Evolutionary conservation across 2,329 filamentous ascomycete genomes (phyloP).

Genomic region (Pleoardoris graminearum): DNA sequence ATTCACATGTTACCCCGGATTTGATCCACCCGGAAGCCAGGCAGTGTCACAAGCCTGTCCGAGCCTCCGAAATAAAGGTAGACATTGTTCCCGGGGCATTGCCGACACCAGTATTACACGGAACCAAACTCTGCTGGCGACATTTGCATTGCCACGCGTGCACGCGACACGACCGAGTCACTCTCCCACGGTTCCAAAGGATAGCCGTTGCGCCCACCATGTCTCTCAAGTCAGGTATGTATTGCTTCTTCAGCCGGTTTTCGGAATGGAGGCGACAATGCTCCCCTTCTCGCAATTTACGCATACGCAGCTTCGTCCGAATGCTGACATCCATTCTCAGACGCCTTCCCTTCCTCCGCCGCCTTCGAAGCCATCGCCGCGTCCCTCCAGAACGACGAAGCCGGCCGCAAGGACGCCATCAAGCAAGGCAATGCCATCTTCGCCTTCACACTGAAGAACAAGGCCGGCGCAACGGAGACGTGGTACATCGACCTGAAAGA

Average conservation of each 20-base stretch:
- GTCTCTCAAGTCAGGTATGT: constrained; percentile 40
- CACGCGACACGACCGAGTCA: background rate
- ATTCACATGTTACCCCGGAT: constrained; percentile 27
- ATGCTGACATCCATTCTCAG: constrained; percentile 16
- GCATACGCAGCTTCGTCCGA: background rate
- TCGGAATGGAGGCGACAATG: too few species aligned
- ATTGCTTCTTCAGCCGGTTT: background rate
- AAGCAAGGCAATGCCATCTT: constrained; percentile 87
- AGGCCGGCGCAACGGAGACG: constrained; percentile 73
- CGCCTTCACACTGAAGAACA: constrained; percentile 91
- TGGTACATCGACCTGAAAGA: constrained; percentile 98
- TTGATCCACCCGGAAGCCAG: constrained; percentile 8
- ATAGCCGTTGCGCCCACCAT: constrained; percentile 20
- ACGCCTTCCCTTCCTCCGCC: constrained; percentile 81
- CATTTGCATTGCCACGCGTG: background rate
- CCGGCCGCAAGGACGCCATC: constrained; percentile 82
- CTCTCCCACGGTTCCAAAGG: background rate
- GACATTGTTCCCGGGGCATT: background rate
- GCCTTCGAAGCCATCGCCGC: constrained; percentile 88
- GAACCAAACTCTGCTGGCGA: background rate
- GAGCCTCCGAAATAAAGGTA: constrained; percentile 14
- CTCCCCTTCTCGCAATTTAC: background rate
- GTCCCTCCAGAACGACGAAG: constrained; percentile 68
- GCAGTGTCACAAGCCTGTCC: constrained; percentile 9
- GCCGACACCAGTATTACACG: background rate